These are phyloP conservation scores for Anacardium occidentale DNA, from an alignment of 345 rosid genomes.

Conservation along the genomic window DNA sequence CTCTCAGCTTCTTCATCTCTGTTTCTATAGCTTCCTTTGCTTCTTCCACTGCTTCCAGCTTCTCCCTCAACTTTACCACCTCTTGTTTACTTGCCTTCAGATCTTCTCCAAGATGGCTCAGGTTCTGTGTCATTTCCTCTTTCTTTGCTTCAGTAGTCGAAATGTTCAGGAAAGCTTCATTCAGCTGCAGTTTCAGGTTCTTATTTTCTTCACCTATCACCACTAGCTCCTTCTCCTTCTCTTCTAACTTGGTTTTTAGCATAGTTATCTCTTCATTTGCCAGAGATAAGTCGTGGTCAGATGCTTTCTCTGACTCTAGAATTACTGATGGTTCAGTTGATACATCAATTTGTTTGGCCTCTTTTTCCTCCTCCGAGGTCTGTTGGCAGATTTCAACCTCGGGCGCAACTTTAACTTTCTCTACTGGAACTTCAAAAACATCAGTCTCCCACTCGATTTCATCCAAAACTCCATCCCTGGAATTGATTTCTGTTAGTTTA, in stretches of 20 bases:
- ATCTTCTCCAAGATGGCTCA: constrained; percentile 54
- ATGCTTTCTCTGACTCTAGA: constrained; percentile 33
- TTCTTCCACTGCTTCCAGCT: constrained; percentile 52
- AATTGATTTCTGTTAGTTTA: constrained; percentile 20
- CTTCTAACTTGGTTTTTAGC: constrained; percentile 55
- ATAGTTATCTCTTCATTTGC: constrained; percentile 54
- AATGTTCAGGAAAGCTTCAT: constrained; percentile 36
- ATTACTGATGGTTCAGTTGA: constrained; percentile 21
- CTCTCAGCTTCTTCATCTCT: constrained; percentile 80
- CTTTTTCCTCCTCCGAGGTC: constrained; percentile 24
- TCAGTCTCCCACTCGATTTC: constrained; percentile 54
- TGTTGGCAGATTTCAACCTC: constrained; percentile 20
- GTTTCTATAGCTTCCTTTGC: constrained; percentile 60
- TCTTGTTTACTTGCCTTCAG: constrained; percentile 54
- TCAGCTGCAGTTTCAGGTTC: constrained; percentile 52
- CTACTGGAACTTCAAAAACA: constrained; percentile 69
- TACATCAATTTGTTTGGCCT: constrained; percentile 22
- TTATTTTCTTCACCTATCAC: constrained; percentile 48
- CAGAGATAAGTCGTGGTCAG: constrained; percentile 29
- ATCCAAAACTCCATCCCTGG: constrained; percentile 38
- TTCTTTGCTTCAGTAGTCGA: constrained; percentile 44
- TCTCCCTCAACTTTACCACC: constrained; percentile 42
- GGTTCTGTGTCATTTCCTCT: constrained; percentile 45
- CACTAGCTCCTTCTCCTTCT: constrained; percentile 56
- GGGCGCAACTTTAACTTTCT: constrained; percentile 37